Conservation (phyloP, 208 protist species). For the Crithidia brevicula region DNA sequence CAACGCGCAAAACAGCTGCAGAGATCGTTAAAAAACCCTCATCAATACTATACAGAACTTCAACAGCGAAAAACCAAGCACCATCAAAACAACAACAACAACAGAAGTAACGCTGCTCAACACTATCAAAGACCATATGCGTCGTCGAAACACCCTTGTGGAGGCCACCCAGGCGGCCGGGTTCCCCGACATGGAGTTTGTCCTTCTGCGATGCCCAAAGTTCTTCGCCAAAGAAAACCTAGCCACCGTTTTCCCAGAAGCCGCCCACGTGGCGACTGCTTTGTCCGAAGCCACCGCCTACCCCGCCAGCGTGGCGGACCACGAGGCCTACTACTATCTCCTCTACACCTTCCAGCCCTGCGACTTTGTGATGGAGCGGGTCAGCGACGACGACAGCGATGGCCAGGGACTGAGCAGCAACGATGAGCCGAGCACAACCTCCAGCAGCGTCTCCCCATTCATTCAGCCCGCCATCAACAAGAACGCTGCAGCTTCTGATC, state of each 20-base stretch:
- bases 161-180: slow-evolving; percentile 6
- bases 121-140: too few species aligned
- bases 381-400: slow-evolving; percentile 6
- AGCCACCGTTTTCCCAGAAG: slow-evolving; percentile 47
- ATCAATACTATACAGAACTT: too few species aligned
- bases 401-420: slow-evolving; percentile 19
- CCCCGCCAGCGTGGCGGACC: not conserved
- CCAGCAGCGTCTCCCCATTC: not conserved
- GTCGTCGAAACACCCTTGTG: slow-evolving; percentile 25
- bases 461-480: slow-evolving; percentile 2
- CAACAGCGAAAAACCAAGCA: too few species aligned
- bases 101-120: too few species aligned
- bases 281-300: not conserved
- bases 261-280: not conserved
- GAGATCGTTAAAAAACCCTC: too few species aligned
- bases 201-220: slow-evolving; percentile 34
- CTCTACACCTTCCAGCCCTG: slow-evolving; percentile 54
- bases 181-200: slow-evolving; percentile 38
- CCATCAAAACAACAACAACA: too few species aligned
- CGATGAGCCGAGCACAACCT: not conserved
- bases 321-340: slow-evolving; percentile 28
- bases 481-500: slow-evolving; percentile 23
- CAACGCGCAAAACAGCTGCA: too few species aligned
- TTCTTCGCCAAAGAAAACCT: slow-evolving; percentile 46
- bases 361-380: slow-evolving; percentile 20